Evolutionary conservation across 495 filamentous ascomycete genomes (phyloP), one percentile per base, ranked within the genome.

Genomic region (Penicillium angulare): DNA sequence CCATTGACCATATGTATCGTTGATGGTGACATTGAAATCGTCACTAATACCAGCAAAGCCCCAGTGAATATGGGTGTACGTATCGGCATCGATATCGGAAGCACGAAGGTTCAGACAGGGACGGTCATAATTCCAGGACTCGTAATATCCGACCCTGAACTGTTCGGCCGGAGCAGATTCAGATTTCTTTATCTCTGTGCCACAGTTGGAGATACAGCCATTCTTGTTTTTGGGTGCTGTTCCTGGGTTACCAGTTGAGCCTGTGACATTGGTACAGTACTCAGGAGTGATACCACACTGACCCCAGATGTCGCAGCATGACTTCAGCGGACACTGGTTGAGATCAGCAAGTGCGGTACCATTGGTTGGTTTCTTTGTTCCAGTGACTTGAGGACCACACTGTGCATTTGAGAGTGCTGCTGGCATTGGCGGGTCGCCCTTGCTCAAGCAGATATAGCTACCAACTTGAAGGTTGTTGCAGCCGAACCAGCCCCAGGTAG

Each of bases 171-270:
- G 43, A 18, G 9, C 31, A 23, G 34, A 32, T 3, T 10, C n/a
- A 10, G 0, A 6, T 15, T 60, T 66, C 8, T 62, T 59, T 18
- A 77, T 67, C n/a, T 68, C 48, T 0, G 52, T 72, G 2, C 72
- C 75, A 48, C 75, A 79, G 58, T 72, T 72, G 27, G 61, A 72
- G 33, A 75, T 70, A 52, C 76, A 79, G 2, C 70, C 71, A 53
- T 69, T 63, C 0, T 53, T 66, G 20, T 50, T 62, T 0, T 51
- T 53, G 8, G 36, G 31, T 6, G 70, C 47, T 0, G 69, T 74
- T 8, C 74, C 76, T 0, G 74, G 73, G 8, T 60, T 50, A 42
- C 67, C 52, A 20, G 17, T 23, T 6, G 38, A 7, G 2, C 55
- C 61, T 13, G 60, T 49, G n/a, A 59, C 61, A n/a, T 40, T 23